Base-by-base conservation (phyloP, 1,139 yeast species). In the Saccharomycopsis hybrid region DNA sequence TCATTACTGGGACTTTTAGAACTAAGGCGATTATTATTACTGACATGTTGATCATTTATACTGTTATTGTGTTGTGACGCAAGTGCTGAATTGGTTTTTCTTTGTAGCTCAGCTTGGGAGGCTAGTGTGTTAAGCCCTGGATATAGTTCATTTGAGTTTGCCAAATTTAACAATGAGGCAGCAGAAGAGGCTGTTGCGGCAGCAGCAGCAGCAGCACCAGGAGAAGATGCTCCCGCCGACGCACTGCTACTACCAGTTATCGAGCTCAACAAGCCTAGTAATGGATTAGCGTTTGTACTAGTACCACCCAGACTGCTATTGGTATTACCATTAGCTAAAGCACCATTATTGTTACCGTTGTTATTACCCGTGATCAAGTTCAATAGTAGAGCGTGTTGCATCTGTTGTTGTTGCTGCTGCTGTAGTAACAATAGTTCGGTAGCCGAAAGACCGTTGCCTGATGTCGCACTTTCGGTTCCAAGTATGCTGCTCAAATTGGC, bases 271-370 rank as follows among this genome's bases (percentile, higher is more conserved):
- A 28, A 40, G 30, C 43, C 18, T 5, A 24, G 27, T 40, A 43
- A 28, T 11, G 46, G n/a, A 35, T 43, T 43, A 28, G 30, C 43
- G n/a, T n/a, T n/a, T n/a, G n/a, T n/a, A n/a, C n/a, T n/a, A n/a
- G n/a, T n/a, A n/a, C n/a, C n/a, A 11, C 13, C 28, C 11, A n/a
- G 28, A 30, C 36, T 31, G 30, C 25, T 39, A 41, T 41, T 41
- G 24, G 37, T 13, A 56, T 18, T 52, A 46, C 48, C 55, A 56
- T 11, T 47, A 37, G 39, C 53, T n/a, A n/a, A n/a, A n/a, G n/a
- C n/a, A n/a, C n/a, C n/a, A 56, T 44, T 58, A 61, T 56, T 43
- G 65, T 49, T 45, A 58, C 41, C 52, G n/a, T n/a, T n/a, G 63
- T 54, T 54, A 58, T 46, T 49, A 57, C 53, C 53, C 60, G 44